Evolutionary conservation across 208 protist genomes (phyloP).

Genomic region (Willaertia magna): DNA sequence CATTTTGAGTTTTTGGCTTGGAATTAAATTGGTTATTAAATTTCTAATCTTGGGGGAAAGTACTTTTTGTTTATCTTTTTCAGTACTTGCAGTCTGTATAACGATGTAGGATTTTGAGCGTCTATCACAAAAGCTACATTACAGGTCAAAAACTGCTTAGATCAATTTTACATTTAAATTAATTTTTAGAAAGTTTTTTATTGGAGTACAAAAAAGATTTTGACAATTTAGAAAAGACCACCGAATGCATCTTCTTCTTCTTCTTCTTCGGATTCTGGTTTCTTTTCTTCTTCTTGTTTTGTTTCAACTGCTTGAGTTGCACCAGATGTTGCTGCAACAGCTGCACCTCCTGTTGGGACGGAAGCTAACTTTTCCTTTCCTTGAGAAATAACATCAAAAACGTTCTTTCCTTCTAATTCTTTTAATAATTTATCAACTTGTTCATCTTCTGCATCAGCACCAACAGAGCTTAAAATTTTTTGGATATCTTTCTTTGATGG

Average conservation of each 20-base stretch:
- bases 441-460: constrained; percentile 48
- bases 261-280: constrained; percentile 13
- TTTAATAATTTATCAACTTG: constrained; percentile 13
- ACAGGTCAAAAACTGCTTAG: no score
- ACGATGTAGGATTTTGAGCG: no score
- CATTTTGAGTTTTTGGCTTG: no score
- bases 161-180: no score
- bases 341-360: constrained; percentile 37
- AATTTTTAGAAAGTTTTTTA: no score
- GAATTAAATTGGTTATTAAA: no score
- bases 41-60: no score
- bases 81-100: no score
- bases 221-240: constrained; percentile 74
- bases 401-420: constrained; percentile 64
- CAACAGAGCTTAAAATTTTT: constrained; percentile 69
- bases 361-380: constrained; percentile 71
- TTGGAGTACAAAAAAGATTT: no score
- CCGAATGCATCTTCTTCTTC: constrained; percentile 68
- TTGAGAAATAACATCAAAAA: constrained; percentile 60
- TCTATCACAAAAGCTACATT: no score
- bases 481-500: constrained; percentile 60
- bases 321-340: constrained; percentile 34
- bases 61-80: no score
- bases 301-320: constrained; percentile 32
- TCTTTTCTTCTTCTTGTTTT: constrained; percentile 41